Base-by-base conservation (phyloP, 805 yeast genomes). In the Wickerhamiella vanderwaltii region DNA sequence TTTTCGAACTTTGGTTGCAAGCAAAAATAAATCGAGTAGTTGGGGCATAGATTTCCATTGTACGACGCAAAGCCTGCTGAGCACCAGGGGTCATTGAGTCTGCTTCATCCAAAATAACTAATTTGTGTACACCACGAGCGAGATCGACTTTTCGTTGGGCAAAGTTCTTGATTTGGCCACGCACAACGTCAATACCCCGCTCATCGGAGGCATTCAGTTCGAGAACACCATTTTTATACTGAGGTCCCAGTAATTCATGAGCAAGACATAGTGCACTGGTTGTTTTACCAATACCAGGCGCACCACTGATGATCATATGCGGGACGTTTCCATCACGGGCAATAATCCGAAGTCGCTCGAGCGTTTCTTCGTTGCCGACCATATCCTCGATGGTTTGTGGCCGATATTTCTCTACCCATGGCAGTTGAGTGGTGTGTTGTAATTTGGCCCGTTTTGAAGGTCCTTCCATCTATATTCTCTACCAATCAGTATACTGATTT, bases 21-120 rank as follows among this genome's bases (percentile, higher is more conserved):
- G 97, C 96, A 65, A 91, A 91, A n/a, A 95, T 96, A 66, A 91
- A 91, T 53, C 98, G 72, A 6, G 98, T 91, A 4, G 96, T 80
- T 58, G 81, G 80, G n/a, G 96, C 81, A 56, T 84, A 88, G 23
- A 88, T 71, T 57, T 87, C 97, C 97, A 86, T 86, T 1, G 95
- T 86, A 56, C 96, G 72, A 60, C 96, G 71, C 52, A 87, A 64
- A 0, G 96, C 96, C 58, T 84, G 94, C 59, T 86, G 96, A 2
- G 96, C 95, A 29, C 94, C 95, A 0, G 94, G 85, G 0, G 96
- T 86, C 96, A 86, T 86, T 9, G 91, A 79, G 57, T 86, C 96
- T 0, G 95, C 96, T 62, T 86, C 98, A 61, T 88, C 98, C 49
- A 91, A 64, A 41, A 91, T 88, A 50, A 91, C 72, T 43, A 91